Conservation (phyloP, 2,329 filamentous ascomycete genomes). For the Bipolaris zeicola region DNA sequence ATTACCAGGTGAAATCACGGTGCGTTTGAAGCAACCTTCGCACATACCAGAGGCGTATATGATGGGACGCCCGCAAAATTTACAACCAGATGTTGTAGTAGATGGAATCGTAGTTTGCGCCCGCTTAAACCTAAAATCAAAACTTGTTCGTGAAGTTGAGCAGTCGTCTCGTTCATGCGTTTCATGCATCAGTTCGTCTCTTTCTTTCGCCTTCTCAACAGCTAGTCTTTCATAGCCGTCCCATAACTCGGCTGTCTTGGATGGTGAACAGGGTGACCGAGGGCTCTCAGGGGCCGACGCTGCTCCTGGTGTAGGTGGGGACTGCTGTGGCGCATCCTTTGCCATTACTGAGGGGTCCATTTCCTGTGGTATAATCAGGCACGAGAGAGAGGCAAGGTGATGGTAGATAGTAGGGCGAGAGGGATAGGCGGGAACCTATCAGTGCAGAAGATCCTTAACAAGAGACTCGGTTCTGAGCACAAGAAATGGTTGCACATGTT, state of each 20-base stretch:
- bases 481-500: constrained; percentile 44
- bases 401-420: constrained; percentile 21
- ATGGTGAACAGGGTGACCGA: constrained; percentile 34
- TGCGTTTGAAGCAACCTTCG: constrained; percentile 38
- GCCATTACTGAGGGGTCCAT: constrained; percentile 25
- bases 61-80: constrained; percentile 37
- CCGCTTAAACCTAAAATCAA: constrained; percentile 35
- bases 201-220: constrained; percentile 37
- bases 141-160: constrained; percentile 24
- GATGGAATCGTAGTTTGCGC: constrained; percentile 14
- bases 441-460: constrained; percentile 34
- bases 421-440: constrained; percentile 22
- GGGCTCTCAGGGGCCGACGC: constrained; percentile 37
- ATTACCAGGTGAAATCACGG: constrained; percentile 24
- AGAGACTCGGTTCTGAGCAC: constrained; percentile 33
- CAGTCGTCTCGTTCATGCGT: neutral
- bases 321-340: constrained; percentile 27
- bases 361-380: constrained; percentile 1
- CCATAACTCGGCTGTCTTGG: constrained; percentile 41
- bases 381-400: constrained; percentile 10
- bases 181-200: constrained; percentile 27
- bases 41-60: constrained; percentile 37
- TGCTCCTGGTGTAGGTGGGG: constrained; percentile 31
- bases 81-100: constrained; percentile 38
- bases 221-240: constrained; percentile 44